Evolutionary conservation across 805 yeast genomes (phyloP).

Genomic region (Saturnispora bothae): DNA sequence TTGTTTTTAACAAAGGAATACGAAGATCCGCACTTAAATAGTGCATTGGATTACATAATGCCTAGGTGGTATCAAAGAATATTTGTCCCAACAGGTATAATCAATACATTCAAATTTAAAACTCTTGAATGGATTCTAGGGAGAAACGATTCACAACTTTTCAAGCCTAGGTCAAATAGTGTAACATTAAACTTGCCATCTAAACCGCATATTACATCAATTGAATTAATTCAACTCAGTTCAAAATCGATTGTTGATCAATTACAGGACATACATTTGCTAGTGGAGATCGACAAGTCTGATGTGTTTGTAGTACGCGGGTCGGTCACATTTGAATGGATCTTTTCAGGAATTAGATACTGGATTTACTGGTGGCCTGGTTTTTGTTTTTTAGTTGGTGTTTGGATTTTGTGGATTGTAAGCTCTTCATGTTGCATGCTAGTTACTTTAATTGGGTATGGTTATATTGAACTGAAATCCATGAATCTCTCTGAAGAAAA

Average conservation of each 20-base stretch:
- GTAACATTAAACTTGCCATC: not conserved
- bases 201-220: not conserved
- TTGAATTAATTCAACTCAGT: conserved; percentile 1
- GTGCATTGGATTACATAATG: conserved; percentile 9
- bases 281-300: conserved; percentile 11
- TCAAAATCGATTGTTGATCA: conserved; percentile 4
- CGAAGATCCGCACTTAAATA: not conserved
- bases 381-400: conserved; percentile 11
- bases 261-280: conserved; percentile 5
- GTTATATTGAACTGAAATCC: not conserved
- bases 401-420: conserved; percentile 8
- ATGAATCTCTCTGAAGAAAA: not conserved
- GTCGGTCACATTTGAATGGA: conserved; percentile 10
- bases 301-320: conserved; percentile 10
- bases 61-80: conserved; percentile 10
- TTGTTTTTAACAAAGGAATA: not conserved
- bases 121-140: conserved; percentile 6
- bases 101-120: conserved; percentile 3
- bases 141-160: conserved; percentile 6
- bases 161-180: not conserved
- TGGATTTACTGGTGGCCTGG: conserved; percentile 17
- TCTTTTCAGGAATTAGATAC: conserved; percentile 10
- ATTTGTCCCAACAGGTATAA: conserved; percentile 10
- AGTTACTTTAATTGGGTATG: conserved; percentile 9
- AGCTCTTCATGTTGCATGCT: conserved; percentile 6